Evolutionary conservation across 306 rosid species (phyloP), one percentile per base, ranked within the genome.

Genomic region (Gynostemma pentaphyllum): DNA sequence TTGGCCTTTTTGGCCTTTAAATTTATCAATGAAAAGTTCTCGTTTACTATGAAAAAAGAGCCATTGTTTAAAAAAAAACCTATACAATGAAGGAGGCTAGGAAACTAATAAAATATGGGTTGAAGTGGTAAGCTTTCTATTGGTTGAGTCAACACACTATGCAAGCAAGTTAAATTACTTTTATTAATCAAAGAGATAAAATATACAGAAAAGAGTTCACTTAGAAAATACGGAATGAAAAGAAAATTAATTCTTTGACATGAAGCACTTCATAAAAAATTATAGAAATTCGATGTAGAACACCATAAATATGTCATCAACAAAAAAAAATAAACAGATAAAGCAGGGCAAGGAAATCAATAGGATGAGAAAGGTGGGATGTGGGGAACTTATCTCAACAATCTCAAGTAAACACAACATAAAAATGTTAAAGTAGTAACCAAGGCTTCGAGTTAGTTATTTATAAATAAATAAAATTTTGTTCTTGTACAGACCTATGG

Each of bases 401-500:
- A 34, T 56, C n/a, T 18, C 21, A 57, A 19, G 30, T 29, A 21
- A 54, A 34, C 10, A 54, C 13, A n/a, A 28, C 1, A 16, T 54
- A 28, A 4, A n/a, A 54, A 54, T 30, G 22, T 30, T 13, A 54
- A 36, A 56, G 41, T 30, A 36, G n/a, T n/a, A 36, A 57, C 5
- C 46, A 37, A 59, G 46, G 65, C 32, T 41, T 37, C 19, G 7
- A 12, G 29, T 36, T 19, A 10, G 29, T 34, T 18, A 57, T 36
- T 36, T 24, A 19, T 19, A 36, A 11, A 57, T 19, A 34, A 19
- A 36, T n/a, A 57, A 22, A 64, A 12, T 48, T 18, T 4, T 34
- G 70, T 13, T 64, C 55, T 48, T 52, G 66, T 45, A 81, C 83
- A 65, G 44, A 87, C 96, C 96, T 86, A 74, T 92, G 98, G 79